These are phyloP conservation scores for Linaria vulgaris DNA, from an alignment of 257 asterid species.

Conservation along the genomic window DNA sequence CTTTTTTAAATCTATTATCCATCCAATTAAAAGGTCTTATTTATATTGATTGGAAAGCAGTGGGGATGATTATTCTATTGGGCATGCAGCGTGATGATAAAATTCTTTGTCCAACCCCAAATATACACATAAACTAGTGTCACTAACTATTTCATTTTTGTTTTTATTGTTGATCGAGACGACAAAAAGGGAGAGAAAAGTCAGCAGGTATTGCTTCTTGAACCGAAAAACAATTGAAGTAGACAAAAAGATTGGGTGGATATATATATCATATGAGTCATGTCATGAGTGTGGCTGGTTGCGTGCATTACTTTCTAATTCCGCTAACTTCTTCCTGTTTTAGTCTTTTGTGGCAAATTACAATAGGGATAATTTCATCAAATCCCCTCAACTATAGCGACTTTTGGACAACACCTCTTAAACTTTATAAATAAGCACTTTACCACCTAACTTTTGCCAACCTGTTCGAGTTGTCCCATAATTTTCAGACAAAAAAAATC, in stretches of 20 bases:
- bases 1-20: constrained; percentile 28
- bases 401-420: too few relatives aligned
- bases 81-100: constrained; percentile 33
- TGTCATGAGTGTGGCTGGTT: constrained; percentile 46
- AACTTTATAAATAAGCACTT: too few relatives aligned
- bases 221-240: constrained; percentile 34
- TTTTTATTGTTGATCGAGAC: constrained; percentile 19
- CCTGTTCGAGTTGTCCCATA: too few relatives aligned
- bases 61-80: constrained; percentile 35
- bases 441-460: too few relatives aligned
- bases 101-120: constrained; percentile 23
- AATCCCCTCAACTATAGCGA: too few relatives aligned
- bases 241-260: too few relatives aligned
- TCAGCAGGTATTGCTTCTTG: constrained; percentile 54
- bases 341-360: constrained; percentile 16
- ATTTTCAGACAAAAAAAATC: too few relatives aligned
- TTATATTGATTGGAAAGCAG: not conserved
- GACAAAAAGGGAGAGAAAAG: constrained; percentile 23
- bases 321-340: not conserved
- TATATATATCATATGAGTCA: constrained; percentile 18
- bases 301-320: constrained; percentile 56
- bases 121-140: constrained; percentile 22
- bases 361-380: too few relatives aligned
- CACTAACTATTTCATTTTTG: constrained; percentile 14
- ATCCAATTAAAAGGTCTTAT: constrained; percentile 24